phyloP scores from a whole-genome alignment of 768 basidiomycete genomes.

The Phaeotremella fagi region DNA sequence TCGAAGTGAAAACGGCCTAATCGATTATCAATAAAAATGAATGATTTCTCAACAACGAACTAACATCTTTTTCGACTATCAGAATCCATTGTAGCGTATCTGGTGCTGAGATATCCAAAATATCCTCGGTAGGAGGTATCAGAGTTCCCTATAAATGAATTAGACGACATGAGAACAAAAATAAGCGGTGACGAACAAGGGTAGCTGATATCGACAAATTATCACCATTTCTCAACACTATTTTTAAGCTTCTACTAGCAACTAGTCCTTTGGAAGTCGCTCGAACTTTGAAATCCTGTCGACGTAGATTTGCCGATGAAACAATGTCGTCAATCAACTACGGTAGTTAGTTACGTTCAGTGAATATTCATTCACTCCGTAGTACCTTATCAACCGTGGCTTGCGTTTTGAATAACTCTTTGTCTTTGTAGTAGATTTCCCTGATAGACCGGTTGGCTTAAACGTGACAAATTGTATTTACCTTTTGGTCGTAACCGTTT shows the following conservation, averaged over 20 bases:
- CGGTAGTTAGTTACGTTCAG: neutral
- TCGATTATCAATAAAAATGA: too few species aligned
- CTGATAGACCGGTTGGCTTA: constrained; percentile 48
- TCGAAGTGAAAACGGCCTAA: constrained; percentile 93
- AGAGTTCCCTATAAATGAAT: constrained; percentile 63
- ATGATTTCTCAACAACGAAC: too few species aligned
- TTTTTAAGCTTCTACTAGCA: constrained; percentile 60
- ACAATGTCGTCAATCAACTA: constrained; percentile 87
- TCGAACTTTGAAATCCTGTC: constrained; percentile 77
- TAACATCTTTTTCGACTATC: constrained; percentile 88
- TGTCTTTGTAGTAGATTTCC: constrained; percentile 84
- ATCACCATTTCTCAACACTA: constrained; percentile 60
- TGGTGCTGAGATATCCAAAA: constrained; percentile 59
- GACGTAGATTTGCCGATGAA: constrained; percentile 67
- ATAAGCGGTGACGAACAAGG: constrained; percentile 16
- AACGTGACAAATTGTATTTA: constrained; percentile 2
- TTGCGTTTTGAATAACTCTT: constrained; percentile 70
- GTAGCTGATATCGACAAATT: constrained; percentile 31
- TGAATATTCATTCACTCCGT: neutral
- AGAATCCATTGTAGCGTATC: constrained; percentile 68
- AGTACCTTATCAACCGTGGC: constrained; percentile 68
- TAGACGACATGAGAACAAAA: too few species aligned
- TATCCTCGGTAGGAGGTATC: constrained; percentile 71
- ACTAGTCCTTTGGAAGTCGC: constrained; percentile 86
- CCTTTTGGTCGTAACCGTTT: constrained; percentile 29